These are phyloP conservation scores for Benincasa hispida DNA, from an alignment of 306 rosid species.

Conservation along the genomic window DNA sequence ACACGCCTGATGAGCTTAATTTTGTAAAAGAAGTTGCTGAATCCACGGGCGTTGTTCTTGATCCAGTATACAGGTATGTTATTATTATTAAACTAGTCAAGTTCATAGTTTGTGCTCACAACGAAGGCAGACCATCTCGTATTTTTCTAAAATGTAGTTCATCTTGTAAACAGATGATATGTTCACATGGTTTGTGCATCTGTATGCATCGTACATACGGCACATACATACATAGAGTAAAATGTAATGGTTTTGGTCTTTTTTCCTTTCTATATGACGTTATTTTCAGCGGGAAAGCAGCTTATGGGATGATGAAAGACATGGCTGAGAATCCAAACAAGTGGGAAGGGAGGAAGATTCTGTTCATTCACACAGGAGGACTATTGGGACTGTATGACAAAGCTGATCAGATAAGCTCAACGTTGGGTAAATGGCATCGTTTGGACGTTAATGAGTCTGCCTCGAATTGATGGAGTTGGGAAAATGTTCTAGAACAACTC, in stretches of 20 bases:
- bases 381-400: slow-evolving; percentile 83
- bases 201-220: no score
- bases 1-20: slow-evolving; percentile 70
- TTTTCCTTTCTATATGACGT: background rate
- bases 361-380: slow-evolving; percentile 91
- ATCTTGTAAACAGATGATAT: background rate
- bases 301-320: slow-evolving; percentile 60
- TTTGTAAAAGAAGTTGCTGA: slow-evolving; percentile 63
- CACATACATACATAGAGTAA: background rate
- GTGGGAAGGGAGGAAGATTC: slow-evolving; percentile 94
- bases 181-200: background rate
- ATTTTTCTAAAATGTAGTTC: background rate
- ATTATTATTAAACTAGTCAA: background rate
- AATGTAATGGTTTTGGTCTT: background rate
- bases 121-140: background rate
- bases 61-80: slow-evolving; percentile 81
- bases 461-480: slow-evolving; percentile 59
- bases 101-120: background rate
- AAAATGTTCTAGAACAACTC: slow-evolving; percentile 50
- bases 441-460: slow-evolving; percentile 65
- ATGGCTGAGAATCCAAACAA: slow-evolving; percentile 60
- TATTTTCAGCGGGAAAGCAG: slow-evolving; percentile 70
- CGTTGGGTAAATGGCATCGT: slow-evolving; percentile 57
- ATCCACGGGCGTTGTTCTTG: slow-evolving; percentile 79
- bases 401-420: slow-evolving; percentile 54